These are phyloP conservation scores for Aquanectria penicillioides DNA, from an alignment of 2,329 filamentous ascomycete genomes.

Conservation along the genomic window DNA sequence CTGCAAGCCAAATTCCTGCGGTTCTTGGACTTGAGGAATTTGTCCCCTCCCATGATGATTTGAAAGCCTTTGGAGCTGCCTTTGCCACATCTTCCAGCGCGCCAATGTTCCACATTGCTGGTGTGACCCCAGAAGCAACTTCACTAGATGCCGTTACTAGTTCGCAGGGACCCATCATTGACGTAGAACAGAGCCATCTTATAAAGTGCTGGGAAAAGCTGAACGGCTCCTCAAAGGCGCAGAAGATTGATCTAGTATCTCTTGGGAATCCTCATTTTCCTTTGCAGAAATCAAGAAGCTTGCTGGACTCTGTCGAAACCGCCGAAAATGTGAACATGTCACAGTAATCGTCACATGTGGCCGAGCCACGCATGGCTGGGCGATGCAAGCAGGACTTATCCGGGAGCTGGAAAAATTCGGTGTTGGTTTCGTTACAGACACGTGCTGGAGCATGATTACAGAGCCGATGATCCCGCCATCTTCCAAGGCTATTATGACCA, in stretches of 20 bases:
- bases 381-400: background rate
- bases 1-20: slow-evolving; percentile 25
- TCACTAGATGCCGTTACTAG: background rate
- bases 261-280: slow-evolving; percentile 33
- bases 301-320: background rate
- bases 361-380: background rate
- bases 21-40: slow-evolving; percentile 23
- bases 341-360: background rate
- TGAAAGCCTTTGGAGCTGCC: slow-evolving; percentile 33
- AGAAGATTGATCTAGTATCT: slow-evolving; percentile 24
- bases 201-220: slow-evolving; percentile 19
- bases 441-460: slow-evolving; percentile 14
- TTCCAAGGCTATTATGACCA: background rate
- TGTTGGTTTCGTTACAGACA: background rate
- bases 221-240: slow-evolving; percentile 13
- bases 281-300: slow-evolving; percentile 24
- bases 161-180: background rate
- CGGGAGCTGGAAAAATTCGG: background rate
- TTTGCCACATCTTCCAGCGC: slow-evolving; percentile 35
- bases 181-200: slow-evolving; percentile 15
- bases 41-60: slow-evolving; percentile 25
- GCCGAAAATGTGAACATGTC: background rate
- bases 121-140: slow-evolving; percentile 31
- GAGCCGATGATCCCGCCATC: slow-evolving; percentile 1
- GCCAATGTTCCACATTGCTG: slow-evolving; percentile 35